Evolutionary conservation across 2,329 filamentous ascomycete species (phyloP), one percentile per base, ranked within the genome.

Genomic region (Alternaria alternata): DNA sequence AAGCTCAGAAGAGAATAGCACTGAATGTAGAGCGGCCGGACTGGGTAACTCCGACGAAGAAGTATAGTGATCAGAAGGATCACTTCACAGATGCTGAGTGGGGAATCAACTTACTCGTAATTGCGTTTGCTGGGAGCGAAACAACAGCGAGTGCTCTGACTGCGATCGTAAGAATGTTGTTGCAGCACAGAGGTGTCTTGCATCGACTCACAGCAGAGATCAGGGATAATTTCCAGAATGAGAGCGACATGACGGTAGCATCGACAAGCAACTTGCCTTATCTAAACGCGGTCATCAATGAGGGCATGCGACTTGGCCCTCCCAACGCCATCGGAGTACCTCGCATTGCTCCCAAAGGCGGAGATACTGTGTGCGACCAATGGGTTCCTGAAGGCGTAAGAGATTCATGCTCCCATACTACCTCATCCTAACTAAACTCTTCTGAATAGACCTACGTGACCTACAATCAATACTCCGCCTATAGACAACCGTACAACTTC

Each of bases 81-180:
- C 59, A 57, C 0, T 54, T 75, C 3, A 64, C 61, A 3, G 57
- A 62, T 2, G 24, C 30, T 20, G 80, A 83, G 52, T 79, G 82
- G 68, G 72, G 79, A 5, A 65, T 75, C 2, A 82, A 80, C 53
- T 69, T 77, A 5, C 58, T 68, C 8, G 57, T 80, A 3, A 59
- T 83, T 8, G 78, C 82, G 5, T 66, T 81, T 20, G 82, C 81
- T 0, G 81, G 80, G 0, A 80, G 77, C 52, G 81, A 84, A 54
- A 83, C 82, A 0, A 75, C 78, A 0, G 80, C 80, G 0, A 80
- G 74, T 11, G 61, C 77, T 2, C 64, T 84, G 4, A 73, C 72
- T 2, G 80, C 74, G 0, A 70, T 75, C 3, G 68, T 76, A 0
- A 78, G 67, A 22, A 62, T 76, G 43, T 62, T 81, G 0, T 59